Conservation (phyloP, 805 yeast species). For the Metschnikowia cerradonensis region DNA sequence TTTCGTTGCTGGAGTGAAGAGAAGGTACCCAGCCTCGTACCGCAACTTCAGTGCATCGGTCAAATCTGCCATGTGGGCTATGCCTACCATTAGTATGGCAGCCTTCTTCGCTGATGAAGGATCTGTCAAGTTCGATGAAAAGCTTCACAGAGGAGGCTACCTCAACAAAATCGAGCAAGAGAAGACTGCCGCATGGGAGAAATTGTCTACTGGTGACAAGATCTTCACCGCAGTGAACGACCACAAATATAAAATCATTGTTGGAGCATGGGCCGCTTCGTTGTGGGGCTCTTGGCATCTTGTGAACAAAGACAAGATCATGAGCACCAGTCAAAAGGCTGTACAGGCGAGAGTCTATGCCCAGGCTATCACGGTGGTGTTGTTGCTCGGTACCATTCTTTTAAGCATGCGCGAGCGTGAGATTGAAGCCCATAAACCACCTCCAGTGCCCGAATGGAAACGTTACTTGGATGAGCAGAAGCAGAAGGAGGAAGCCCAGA, state of each 20-base stretch:
- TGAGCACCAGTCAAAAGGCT: slow-evolving; percentile 74
- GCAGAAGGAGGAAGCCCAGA: neutral
- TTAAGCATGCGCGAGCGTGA: slow-evolving; percentile 62
- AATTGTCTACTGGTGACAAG: slow-evolving; percentile 47
- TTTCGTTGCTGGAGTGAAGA: slow-evolving; percentile 40
- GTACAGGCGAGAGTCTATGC: slow-evolving; percentile 92
- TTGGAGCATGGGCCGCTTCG: slow-evolving; percentile 76
- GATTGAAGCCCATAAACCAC: slow-evolving; percentile 35
- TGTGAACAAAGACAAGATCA: slow-evolving; percentile 68
- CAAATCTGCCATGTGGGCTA: slow-evolving; percentile 60
- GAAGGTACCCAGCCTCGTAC: slow-evolving; percentile 44
- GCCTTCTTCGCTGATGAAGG: slow-evolving; percentile 70
- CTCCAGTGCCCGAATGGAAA: slow-evolving; percentile 37
- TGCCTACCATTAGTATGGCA: slow-evolving; percentile 61
- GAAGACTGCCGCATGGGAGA: slow-evolving; percentile 50
- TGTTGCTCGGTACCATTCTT: slow-evolving; percentile 66
- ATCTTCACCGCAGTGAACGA: slow-evolving; percentile 44
- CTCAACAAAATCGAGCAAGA: slow-evolving; percentile 39
- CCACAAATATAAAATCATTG: slow-evolving; percentile 63
- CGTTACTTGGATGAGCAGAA: slow-evolving; percentile 25
- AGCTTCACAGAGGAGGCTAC: slow-evolving; percentile 50
- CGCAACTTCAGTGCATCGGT: slow-evolving; percentile 33
- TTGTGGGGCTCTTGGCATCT: slow-evolving; percentile 73
- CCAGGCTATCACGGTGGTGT: slow-evolving; percentile 71
- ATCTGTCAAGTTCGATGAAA: slow-evolving; percentile 61